phyloP scores from a whole-genome alignment of 768 basidiomycete genomes.

The Suillus sp. region DNA sequence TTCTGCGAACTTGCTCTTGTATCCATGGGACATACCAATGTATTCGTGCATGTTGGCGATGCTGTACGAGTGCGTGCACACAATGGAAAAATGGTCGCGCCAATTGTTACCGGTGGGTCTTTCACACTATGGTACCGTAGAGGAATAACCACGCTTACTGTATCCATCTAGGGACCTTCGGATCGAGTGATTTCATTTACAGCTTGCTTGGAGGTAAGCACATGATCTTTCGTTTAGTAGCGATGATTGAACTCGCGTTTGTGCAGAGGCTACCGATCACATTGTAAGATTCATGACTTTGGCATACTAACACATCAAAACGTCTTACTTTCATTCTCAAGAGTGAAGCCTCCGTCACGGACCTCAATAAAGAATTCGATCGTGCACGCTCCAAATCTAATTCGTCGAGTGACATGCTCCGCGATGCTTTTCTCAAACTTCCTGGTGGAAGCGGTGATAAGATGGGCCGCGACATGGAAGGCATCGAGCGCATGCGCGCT shows the following conservation, averaged over 20 bases:
- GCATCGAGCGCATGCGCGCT: slow-evolving; percentile 67
- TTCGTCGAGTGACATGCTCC: slow-evolving; percentile 48
- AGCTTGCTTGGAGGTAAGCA: slow-evolving; percentile 71
- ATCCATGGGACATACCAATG: slow-evolving; percentile 68
- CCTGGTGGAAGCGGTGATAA: slow-evolving; percentile 64
- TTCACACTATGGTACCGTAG: neutral
- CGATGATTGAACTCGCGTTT: neutral
- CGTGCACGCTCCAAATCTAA: slow-evolving; percentile 61
- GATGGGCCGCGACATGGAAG: slow-evolving; percentile 74
- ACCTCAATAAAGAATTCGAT: slow-evolving; percentile 78
- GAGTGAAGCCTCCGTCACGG: slow-evolving; percentile 75
- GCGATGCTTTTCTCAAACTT: slow-evolving; percentile 59
- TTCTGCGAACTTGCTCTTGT: slow-evolving; percentile 85
- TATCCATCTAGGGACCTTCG: slow-evolving; percentile 59
- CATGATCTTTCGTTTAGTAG: neutral
- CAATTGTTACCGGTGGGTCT: slow-evolving; percentile 69
- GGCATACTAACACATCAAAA: neutral
- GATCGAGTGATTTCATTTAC: slow-evolving; percentile 76
- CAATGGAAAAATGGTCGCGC: slow-evolving; percentile 73
- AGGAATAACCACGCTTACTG: neutral
- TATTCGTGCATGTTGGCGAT: slow-evolving; percentile 89
- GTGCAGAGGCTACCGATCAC: slow-evolving; percentile 62
- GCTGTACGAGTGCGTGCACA: slow-evolving; percentile 73
- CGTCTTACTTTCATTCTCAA: slow-evolving; percentile 15
- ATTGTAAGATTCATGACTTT: slow-evolving; percentile 42